These are phyloP conservation scores for Russula dissimulans DNA, from an alignment of 768 basidiomycete species.

Conservation along the genomic window DNA sequence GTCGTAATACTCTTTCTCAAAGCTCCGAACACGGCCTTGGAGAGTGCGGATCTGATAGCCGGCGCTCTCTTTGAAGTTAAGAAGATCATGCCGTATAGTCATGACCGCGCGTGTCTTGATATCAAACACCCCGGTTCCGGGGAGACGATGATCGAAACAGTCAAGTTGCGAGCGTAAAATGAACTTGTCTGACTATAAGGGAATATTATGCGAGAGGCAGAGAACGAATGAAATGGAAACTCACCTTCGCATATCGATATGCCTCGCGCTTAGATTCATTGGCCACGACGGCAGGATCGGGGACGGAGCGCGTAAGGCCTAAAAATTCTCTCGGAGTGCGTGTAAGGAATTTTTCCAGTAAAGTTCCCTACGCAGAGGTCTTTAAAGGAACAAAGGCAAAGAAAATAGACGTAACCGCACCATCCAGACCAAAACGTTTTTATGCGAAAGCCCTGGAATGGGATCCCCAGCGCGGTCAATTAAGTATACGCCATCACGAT, in stretches of 20 bases:
- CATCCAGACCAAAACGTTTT: slow-evolving; percentile 72
- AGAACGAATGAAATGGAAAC: slow-evolving; percentile 9
- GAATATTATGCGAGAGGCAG: not conserved
- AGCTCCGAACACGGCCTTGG: slow-evolving; percentile 62
- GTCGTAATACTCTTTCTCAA: slow-evolving; percentile 93
- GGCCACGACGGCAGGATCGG: slow-evolving; percentile 23
- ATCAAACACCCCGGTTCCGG: slow-evolving; percentile 89
- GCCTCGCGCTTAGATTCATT: slow-evolving; percentile 48
- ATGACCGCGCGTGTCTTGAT: slow-evolving; percentile 89
- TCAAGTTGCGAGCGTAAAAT: slow-evolving; percentile 96
- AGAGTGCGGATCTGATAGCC: slow-evolving; percentile 64
- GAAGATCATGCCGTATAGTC: slow-evolving; percentile 72
- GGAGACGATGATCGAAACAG: slow-evolving; percentile 68
- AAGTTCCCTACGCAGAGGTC: slow-evolving; percentile 52
- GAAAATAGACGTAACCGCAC: slow-evolving; percentile 26
- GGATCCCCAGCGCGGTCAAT: slow-evolving; percentile 45
- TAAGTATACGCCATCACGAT: slow-evolving; percentile 57
- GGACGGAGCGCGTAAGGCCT: slow-evolving; percentile 35
- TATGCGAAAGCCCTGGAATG: slow-evolving; percentile 36
- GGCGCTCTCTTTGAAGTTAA: slow-evolving; percentile 81
- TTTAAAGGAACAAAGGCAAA: not conserved
- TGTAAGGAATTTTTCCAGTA: slow-evolving; percentile 86
- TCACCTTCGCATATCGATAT: slow-evolving; percentile 78
- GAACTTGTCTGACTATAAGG: slow-evolving; percentile 44
- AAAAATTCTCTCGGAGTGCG: slow-evolving; percentile 53